A percentile compares a stretch with the other conserved stretches of the same genome.
Evolutionary conservation across 2,329 filamentous ascomycete species (phyloP).

Genomic region (Xylaria sp.): DNA sequence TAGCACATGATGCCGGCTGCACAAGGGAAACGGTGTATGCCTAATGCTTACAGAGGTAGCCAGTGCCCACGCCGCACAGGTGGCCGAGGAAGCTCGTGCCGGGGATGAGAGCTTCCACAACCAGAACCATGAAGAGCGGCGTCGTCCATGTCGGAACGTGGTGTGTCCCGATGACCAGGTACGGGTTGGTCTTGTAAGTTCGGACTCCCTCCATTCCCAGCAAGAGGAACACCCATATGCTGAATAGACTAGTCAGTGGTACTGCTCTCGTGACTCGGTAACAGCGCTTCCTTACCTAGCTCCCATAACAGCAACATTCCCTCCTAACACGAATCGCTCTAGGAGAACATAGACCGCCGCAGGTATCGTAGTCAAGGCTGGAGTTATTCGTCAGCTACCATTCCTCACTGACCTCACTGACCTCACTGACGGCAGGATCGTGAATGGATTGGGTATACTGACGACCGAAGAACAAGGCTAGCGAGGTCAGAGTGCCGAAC

Average conservation of each 20-base stretch:
- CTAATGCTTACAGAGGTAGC: slow-evolving; percentile 77
- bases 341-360: slow-evolving; percentile 80
- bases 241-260: slow-evolving; percentile 47
- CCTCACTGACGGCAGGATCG: background rate
- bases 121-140: slow-evolving; percentile 76
- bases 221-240: slow-evolving; percentile 91
- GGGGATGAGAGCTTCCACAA: slow-evolving; percentile 78
- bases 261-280: background rate
- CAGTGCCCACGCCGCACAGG: slow-evolving; percentile 79
- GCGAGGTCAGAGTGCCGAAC: slow-evolving; percentile 86
- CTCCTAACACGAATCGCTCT: slow-evolving; percentile 73
- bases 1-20: background rate
- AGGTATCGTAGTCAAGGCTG: slow-evolving; percentile 80
- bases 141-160: slow-evolving; percentile 92
- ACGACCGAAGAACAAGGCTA: slow-evolving; percentile 91
- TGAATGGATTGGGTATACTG: slow-evolving; percentile 49
- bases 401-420: background rate
- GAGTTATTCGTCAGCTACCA: slow-evolving; percentile 30
- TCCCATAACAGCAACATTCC: slow-evolving; percentile 78
- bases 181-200: slow-evolving; percentile 80
- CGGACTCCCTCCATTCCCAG: slow-evolving; percentile 85
- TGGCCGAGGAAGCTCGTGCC: slow-evolving; percentile 86
- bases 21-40: background rate
- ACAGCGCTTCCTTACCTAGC: slow-evolving; percentile 66
- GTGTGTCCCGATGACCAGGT: slow-evolving; percentile 66